phyloP scores from a whole-genome alignment of 139 green algal genomes.

The Pseudopediastrum boryanum region DNA sequence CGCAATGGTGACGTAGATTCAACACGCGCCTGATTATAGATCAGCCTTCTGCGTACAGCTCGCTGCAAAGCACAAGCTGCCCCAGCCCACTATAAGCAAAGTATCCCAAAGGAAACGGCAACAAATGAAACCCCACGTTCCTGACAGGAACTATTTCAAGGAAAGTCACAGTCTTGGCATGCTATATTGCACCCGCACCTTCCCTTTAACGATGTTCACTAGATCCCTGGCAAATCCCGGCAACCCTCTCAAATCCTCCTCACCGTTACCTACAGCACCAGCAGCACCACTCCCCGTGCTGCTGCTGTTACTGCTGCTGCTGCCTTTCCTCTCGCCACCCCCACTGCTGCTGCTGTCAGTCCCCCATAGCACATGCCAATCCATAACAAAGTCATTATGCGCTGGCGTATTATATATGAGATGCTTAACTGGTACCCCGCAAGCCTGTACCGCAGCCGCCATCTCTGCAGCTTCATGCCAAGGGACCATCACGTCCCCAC shows the following conservation, averaged over 20 bases:
- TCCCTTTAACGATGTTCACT: not conserved
- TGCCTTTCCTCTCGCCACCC: not conserved
- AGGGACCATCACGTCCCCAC: not conserved
- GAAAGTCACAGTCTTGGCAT: too few relatives aligned
- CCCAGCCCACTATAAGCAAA: too few relatives aligned
- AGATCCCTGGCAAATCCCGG: conserved; percentile 4
- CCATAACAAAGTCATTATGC: not conserved
- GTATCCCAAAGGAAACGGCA: too few relatives aligned
- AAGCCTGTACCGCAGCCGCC: not conserved
- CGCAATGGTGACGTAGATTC: too few relatives aligned
- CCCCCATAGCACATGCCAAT: not conserved
- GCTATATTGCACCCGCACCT: not conserved
- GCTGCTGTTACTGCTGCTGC: too few relatives aligned
- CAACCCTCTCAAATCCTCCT: not conserved
- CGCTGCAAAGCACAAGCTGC: too few relatives aligned
- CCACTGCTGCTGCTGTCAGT: not conserved
- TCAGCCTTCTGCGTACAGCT: too few relatives aligned
- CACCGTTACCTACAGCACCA: not conserved
- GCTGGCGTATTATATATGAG: not conserved
- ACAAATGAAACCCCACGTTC: too few relatives aligned
- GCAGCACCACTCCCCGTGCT: not conserved
- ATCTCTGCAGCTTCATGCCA: not conserved
- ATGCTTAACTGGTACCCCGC: not conserved
- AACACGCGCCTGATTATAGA: too few relatives aligned
- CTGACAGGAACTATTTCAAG: too few relatives aligned